Base-by-base conservation (phyloP, 495 filamentous ascomycete species). In the Lasiosphaeria miniovina region DNA sequence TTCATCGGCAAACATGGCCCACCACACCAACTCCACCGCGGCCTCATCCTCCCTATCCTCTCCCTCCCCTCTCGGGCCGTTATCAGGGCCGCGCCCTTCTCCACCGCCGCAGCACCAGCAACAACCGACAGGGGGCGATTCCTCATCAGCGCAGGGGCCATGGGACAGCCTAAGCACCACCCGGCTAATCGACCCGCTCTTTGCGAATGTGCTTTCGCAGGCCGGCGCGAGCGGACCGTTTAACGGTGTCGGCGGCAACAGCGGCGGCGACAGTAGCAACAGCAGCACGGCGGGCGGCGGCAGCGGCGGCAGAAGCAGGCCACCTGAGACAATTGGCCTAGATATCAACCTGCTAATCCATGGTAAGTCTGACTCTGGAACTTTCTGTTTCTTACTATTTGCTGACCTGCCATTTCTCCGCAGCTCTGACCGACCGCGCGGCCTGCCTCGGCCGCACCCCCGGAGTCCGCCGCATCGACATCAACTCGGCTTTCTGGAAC, bases 381-480 rank as follows among this genome's bases (percentile, higher is more conserved):
- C 51, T 10, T 54, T 46, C 12, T 3, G 34, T 49, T 58, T 24
- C 54, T 61, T 31, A 36, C 41, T 15, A 55, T 49, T 41, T 3
- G 24, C 17, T 46, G 43, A 46, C 43, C 12, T 14, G 15, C 12
- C 15, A 1, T 11, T 46, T 2, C 15, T n/a, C 43, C 8, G 38
- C 38, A 69, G 73, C 68, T 56, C 33, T 75, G n/a, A 64, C 61
- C 1, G 50, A 57, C 1, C 33, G 62, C 31, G 78, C 70, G 4
- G 77, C 84, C 0, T 90, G 87, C 70, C 74, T 89, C 0, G 87
- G 87, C 0, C 74, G 84, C 10, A 67, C 82, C 3, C 86, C 87
- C 4, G 87, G 86, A 1, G 84, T 86, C 50, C 77, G 78, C 41
- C 76, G 75, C 49, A 70, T 62, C 49, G 86, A 88, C 65, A 82